Conservation (phyloP, 768 basidiomycete species). For the Sarcodon sp. region DNA sequence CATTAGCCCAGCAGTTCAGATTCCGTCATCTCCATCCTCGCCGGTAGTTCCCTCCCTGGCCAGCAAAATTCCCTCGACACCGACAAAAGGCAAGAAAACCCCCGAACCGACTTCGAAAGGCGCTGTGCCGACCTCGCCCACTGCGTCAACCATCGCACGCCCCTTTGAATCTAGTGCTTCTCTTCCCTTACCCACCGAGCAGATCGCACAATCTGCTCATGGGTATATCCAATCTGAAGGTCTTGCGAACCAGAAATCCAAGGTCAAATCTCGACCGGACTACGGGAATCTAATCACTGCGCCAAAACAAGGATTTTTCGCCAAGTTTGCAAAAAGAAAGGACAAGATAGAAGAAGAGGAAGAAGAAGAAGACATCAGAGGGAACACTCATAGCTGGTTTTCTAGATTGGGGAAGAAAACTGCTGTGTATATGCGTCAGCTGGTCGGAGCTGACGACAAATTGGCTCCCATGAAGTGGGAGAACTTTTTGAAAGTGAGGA, state of each 20-base stretch:
- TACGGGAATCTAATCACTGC: conserved; percentile 37
- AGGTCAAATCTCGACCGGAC: conserved; percentile 60
- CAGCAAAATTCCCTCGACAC: not conserved
- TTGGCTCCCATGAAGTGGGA: conserved; percentile 66
- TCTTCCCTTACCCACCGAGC: conserved; percentile 30
- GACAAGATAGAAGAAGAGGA: conserved; percentile 19
- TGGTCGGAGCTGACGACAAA: conserved; percentile 44
- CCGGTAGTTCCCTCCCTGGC: conserved; percentile 2
- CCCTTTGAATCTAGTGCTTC: conserved; percentile 23
- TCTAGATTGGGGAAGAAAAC: conserved; percentile 47
- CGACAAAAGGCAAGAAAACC: conserved; percentile 11
- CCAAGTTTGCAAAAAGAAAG: conserved; percentile 29
- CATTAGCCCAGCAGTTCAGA: conserved; percentile 9
- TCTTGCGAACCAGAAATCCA: conserved; percentile 35
- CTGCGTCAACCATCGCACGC: not conserved
- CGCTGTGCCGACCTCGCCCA: not conserved
- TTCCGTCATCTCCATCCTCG: conserved; percentile 7
- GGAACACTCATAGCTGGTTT: conserved; percentile 42
- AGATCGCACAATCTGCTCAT: conserved; percentile 54
- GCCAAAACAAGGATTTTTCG: conserved; percentile 35
- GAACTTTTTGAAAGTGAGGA: conserved; percentile 52
- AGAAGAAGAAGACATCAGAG: conserved; percentile 24
- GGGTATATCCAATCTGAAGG: conserved; percentile 51
- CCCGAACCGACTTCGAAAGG: not conserved
- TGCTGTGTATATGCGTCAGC: conserved; percentile 45